These are phyloP conservation scores for Rubia peregrina DNA, from an alignment of 305 asterid species.

Conservation along the genomic window DNA sequence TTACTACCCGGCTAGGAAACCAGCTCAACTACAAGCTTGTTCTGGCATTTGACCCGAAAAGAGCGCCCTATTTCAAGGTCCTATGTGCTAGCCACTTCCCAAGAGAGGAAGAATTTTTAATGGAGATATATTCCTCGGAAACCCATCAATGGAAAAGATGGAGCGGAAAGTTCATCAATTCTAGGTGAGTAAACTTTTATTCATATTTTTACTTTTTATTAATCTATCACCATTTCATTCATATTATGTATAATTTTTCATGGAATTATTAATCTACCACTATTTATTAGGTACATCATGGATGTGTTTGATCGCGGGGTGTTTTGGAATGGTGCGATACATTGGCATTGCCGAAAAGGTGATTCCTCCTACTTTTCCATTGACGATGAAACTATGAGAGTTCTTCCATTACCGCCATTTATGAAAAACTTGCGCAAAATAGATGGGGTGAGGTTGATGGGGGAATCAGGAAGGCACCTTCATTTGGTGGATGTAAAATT, in stretches of 20 bases:
- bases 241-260: too few relatives aligned
- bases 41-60: conserved; percentile 13
- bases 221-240: too few relatives aligned
- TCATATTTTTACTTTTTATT: too few relatives aligned
- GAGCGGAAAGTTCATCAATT: conserved; percentile 3
- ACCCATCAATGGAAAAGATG: conserved; percentile 2
- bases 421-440: neutral
- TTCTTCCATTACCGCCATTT: conserved; percentile 1
- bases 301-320: conserved; percentile 12
- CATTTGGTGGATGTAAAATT: conserved; percentile 9
- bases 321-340: conserved; percentile 7
- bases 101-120: neutral
- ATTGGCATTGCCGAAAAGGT: neutral
- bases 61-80: conserved; percentile 14
- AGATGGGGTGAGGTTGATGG: neutral
- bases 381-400: conserved; percentile 1
- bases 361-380: conserved; percentile 3
- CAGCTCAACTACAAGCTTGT: neutral
- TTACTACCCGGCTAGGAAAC: neutral
- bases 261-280: neutral
- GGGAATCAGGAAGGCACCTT: conserved; percentile 4
- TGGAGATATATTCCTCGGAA: conserved; percentile 10
- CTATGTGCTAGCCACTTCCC: neutral
- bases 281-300: neutral
- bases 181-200: too few relatives aligned